Percentiles rank a stretch among this genome's conserved stretches.
Evolutionary conservation across 495 filamentous ascomycete genomes (phyloP).

Genomic region (Aspergillus incahuasiensis): DNA sequence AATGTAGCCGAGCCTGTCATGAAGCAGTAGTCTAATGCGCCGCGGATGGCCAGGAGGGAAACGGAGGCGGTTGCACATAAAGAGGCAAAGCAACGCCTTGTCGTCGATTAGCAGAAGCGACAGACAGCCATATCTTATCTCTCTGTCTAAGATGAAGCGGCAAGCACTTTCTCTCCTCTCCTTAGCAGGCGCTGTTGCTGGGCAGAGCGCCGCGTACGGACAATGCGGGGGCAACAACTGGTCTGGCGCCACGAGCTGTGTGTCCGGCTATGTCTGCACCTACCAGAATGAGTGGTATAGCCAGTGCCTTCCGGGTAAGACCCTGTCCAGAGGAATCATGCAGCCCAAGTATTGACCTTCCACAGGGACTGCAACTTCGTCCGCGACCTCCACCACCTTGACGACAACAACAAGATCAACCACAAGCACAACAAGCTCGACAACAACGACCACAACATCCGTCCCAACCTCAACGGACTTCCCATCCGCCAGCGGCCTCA

Average conservation of each 20-base stretch:
- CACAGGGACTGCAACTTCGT: conserved; percentile 4
- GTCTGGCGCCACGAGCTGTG: conserved; percentile 25
- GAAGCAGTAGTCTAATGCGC: neutral
- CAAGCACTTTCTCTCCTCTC: conserved; percentile 10
- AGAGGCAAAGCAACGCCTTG: no score
- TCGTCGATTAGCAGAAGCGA: no score
- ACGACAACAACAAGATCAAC: conserved; percentile 9
- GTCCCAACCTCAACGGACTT: conserved; percentile 4
- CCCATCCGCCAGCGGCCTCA: conserved; percentile 6
- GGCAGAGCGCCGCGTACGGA: conserved; percentile 27
- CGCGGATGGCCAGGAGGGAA: neutral
- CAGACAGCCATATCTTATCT: no score
- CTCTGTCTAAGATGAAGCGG: neutral
- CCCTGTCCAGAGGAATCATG: no score
- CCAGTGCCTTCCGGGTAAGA: conserved; percentile 29
- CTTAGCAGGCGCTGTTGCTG: conserved; percentile 21
- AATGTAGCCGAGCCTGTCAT: neutral
- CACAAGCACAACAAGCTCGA: conserved; percentile 10
- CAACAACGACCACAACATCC: conserved; percentile 7
- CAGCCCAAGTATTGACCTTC: no score
- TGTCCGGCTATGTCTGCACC: conserved; percentile 27
- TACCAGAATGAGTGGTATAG: conserved; percentile 36
- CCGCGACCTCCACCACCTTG: conserved; percentile 11
- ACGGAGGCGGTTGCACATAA: neutral
- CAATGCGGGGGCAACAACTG: conserved; percentile 34